A percentile compares a stretch with the other conserved stretches of the same genome.
phyloP scores from a whole-genome alignment of 1,284 basidiomycete genomes.

The Cutaneotrichosporon sp. region DNA sequence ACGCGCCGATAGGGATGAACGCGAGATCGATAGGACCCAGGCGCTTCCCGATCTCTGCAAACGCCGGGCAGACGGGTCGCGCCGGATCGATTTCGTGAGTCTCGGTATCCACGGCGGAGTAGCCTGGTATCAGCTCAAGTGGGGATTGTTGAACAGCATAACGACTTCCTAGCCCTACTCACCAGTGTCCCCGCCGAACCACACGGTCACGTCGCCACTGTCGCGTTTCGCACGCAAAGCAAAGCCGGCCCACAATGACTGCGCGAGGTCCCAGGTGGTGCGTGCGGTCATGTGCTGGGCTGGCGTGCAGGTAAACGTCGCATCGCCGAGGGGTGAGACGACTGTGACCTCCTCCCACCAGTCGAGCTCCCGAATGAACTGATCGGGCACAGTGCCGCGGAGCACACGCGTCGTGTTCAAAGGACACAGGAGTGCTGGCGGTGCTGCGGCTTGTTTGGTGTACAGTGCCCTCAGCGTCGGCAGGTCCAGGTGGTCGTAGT shows the following conservation, averaged over 20 bases:
- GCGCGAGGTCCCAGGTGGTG: constrained; percentile 52
- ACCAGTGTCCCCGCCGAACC: constrained; percentile 67
- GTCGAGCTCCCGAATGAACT: constrained; percentile 56
- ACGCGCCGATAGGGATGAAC: constrained; percentile 65
- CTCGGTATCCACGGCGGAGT: constrained; percentile 51
- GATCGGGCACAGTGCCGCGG: constrained; percentile 44
- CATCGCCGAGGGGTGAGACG: constrained; percentile 16
- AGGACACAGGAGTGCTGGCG: constrained; percentile 58
- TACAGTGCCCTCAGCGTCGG: constrained; percentile 53
- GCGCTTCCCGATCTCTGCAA: constrained; percentile 28
- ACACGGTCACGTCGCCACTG: constrained; percentile 45
- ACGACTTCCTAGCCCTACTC: constrained; percentile 44
- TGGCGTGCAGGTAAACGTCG: constrained; percentile 29
- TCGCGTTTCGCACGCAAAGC: constrained; percentile 46
- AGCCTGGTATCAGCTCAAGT: constrained; percentile 22
- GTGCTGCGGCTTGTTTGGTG: constrained; percentile 16
- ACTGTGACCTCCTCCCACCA: constrained; percentile 57
- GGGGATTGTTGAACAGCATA: too few relatives aligned
- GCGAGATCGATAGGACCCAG: constrained; percentile 58
- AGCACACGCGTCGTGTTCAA: constrained; percentile 56
- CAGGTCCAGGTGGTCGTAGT: constrained; percentile 63
- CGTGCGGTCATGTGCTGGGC: constrained; percentile 57
- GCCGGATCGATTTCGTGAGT: constrained; percentile 34
- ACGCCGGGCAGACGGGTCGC: constrained; percentile 48
- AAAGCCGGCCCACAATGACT: constrained; percentile 61